phyloP scores from a whole-genome alignment of 164 flowering plant species.

The Liriodendron chinense region DNA sequence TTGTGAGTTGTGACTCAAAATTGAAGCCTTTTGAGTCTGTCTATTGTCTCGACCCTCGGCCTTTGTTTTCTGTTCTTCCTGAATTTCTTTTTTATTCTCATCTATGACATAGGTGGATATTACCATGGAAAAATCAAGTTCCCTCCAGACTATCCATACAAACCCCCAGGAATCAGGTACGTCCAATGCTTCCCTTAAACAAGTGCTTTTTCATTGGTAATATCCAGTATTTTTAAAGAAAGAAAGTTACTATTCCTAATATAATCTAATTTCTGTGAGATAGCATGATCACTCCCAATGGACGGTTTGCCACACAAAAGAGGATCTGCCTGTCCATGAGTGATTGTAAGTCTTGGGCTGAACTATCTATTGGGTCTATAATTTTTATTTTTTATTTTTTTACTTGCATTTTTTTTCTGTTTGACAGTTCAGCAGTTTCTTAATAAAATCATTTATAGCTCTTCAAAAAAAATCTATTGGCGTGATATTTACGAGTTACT shows the following conservation, averaged over 20 bases:
- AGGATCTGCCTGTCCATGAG: constrained; percentile 96
- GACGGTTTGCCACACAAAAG: constrained; percentile 87
- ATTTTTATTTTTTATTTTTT: no score
- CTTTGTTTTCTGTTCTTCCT: not conserved
- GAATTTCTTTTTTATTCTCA: not conserved
- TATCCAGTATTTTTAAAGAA: not conserved
- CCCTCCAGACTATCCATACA: constrained; percentile 94
- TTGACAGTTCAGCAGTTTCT: no score
- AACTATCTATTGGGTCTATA: no score
- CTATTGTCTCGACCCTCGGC: no score
- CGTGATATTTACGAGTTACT: not conserved
- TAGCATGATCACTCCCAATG: constrained; percentile 98
- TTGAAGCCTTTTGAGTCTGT: no score
- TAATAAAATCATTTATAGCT: no score
- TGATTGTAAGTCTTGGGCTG: constrained; percentile 64
- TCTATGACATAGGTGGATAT: constrained; percentile 61
- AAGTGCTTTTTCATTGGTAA: not conserved
- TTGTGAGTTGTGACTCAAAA: no score
- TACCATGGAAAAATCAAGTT: constrained; percentile 94
- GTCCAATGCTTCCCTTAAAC: not conserved
- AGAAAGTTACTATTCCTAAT: not conserved
- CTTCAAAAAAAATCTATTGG: no score
- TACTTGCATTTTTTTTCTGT: no score
- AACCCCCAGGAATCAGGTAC: constrained; percentile 94
- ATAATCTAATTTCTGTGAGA: not conserved